These are phyloP conservation scores for Lachnellula hyalina DNA, from an alignment of 2,329 filamentous ascomycete genomes.

Conservation along the genomic window DNA sequence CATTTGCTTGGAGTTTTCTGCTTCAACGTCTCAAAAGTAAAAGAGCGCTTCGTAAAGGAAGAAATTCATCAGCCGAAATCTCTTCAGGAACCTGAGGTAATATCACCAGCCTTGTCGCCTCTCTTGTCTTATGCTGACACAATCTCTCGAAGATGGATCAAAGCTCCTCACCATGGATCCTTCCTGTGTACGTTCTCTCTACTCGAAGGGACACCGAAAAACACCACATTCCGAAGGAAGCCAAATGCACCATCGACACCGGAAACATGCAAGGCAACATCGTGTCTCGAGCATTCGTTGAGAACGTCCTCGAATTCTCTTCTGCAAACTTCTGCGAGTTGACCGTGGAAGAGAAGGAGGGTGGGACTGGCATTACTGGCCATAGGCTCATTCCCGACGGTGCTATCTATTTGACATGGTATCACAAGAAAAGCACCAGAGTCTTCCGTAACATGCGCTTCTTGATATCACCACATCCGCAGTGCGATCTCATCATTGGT, in stretches of 20 bases:
- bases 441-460: slow-evolving; percentile 22
- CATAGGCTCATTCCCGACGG: slow-evolving; percentile 15
- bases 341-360: slow-evolving; percentile 9
- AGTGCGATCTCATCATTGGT: slow-evolving; percentile 16
- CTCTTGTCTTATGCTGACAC: too few species aligned
- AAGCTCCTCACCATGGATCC: slow-evolving; percentile 9
- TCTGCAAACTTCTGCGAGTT: slow-evolving; percentile 5
- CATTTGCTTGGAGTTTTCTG: too few species aligned
- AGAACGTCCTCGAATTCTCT: slow-evolving; percentile 9
- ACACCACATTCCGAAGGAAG: slow-evolving; percentile 9
- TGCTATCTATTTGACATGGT: slow-evolving; percentile 16
- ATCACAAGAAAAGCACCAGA: slow-evolving; percentile 13
- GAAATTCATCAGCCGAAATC: too few species aligned
- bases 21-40: too few species aligned
- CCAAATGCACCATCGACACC: slow-evolving; percentile 20
- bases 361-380: slow-evolving; percentile 12
- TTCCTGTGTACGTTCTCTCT: slow-evolving; percentile 11
- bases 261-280: slow-evolving; percentile 21
- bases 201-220: slow-evolving; percentile 3
- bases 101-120: too few species aligned
- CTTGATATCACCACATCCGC: slow-evolving; percentile 10
- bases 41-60: too few species aligned
- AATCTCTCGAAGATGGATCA: too few species aligned
- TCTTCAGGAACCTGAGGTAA: too few species aligned
- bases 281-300: slow-evolving; percentile 13